Conservation (phyloP, 2,329 filamentous ascomycete genomes). For the Venturia asperata region DNA sequence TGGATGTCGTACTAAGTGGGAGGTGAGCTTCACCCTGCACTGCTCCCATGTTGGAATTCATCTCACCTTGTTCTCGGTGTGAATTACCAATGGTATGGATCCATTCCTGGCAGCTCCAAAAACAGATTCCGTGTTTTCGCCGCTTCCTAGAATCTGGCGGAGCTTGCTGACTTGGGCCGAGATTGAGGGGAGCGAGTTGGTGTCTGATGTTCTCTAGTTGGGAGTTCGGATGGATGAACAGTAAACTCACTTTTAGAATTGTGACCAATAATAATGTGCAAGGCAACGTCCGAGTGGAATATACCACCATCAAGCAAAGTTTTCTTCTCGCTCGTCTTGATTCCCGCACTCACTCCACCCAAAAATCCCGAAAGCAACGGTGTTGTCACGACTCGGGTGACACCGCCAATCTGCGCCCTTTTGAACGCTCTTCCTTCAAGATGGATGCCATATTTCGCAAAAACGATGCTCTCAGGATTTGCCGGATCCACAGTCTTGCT, state of each 20-base stretch:
- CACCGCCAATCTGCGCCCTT: conserved; percentile 41
- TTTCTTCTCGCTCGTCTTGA: conserved; percentile 46
- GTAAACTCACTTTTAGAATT: conserved; percentile 28
- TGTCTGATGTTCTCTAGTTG: background rate
- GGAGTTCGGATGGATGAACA: background rate
- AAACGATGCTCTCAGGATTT: conserved; percentile 12
- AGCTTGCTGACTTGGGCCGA: conserved; percentile 30
- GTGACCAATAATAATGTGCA: conserved; percentile 44
- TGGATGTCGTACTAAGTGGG: conserved; percentile 48
- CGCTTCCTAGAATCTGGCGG: conserved; percentile 33
- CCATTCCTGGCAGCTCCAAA: conserved; percentile 36
- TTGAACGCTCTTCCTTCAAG: conserved; percentile 39
- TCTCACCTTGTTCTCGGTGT: conserved; percentile 35
- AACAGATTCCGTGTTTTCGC: conserved; percentile 32
- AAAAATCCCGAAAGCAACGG: conserved; percentile 42
- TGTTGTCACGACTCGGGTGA: conserved; percentile 53
- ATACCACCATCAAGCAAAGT: conserved; percentile 45
- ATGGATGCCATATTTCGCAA: conserved; percentile 30
- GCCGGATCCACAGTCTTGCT: conserved; percentile 45
- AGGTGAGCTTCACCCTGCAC: background rate
- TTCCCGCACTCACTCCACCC: conserved; percentile 54
- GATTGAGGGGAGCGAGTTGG: conserved; percentile 21
- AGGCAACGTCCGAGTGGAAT: conserved; percentile 46
- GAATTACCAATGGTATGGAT: conserved; percentile 36
- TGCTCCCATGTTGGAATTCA: background rate